Evolutionary conservation across 2,329 filamentous ascomycete genomes (phyloP).

Genomic region (Boeremia exigua): DNA sequence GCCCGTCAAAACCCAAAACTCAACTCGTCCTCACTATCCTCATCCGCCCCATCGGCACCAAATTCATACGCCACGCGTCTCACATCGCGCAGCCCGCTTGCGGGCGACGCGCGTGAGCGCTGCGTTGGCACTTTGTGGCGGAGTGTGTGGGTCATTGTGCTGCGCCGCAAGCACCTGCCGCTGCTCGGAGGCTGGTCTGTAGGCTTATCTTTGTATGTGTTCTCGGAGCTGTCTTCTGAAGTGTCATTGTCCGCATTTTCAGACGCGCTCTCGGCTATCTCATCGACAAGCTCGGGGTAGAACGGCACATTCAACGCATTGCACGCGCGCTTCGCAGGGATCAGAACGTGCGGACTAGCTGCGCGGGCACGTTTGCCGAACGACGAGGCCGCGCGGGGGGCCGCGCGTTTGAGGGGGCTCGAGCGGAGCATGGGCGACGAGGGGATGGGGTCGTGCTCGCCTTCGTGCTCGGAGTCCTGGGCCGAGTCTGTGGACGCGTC

Average conservation of each 20-base stretch:
- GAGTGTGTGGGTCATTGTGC: conserved; percentile 11
- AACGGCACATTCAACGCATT: conserved; percentile 24
- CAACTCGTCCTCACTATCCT: conserved; percentile 10
- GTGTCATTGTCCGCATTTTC: too few relatives aligned
- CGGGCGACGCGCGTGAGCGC: conserved; percentile 20
- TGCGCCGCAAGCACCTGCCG: conserved; percentile 1
- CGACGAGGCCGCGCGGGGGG: neutral
- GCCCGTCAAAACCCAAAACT: conserved; percentile 6
- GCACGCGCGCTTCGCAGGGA: conserved; percentile 27
- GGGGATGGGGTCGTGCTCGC: conserved; percentile 26
- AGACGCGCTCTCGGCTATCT: neutral
- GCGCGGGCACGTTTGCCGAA: conserved; percentile 35
- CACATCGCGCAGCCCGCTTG: conserved; percentile 25
- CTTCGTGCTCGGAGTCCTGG: conserved; percentile 7
- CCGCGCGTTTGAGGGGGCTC: conserved; percentile 21
- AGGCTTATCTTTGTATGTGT: too few relatives aligned
- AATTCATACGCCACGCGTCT: conserved; percentile 22
- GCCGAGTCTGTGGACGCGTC: neutral
- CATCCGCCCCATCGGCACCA: neutral
- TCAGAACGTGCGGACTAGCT: conserved; percentile 35
- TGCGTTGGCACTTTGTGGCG: conserved; percentile 13
- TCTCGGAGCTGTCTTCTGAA: too few relatives aligned
- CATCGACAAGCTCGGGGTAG: conserved; percentile 27
- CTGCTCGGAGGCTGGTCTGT: neutral
- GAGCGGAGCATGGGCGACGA: conserved; percentile 37